Evolutionary conservation across 371 early-diverging fungal genomes (phyloP).

Genomic region (Mortierella sp.): DNA sequence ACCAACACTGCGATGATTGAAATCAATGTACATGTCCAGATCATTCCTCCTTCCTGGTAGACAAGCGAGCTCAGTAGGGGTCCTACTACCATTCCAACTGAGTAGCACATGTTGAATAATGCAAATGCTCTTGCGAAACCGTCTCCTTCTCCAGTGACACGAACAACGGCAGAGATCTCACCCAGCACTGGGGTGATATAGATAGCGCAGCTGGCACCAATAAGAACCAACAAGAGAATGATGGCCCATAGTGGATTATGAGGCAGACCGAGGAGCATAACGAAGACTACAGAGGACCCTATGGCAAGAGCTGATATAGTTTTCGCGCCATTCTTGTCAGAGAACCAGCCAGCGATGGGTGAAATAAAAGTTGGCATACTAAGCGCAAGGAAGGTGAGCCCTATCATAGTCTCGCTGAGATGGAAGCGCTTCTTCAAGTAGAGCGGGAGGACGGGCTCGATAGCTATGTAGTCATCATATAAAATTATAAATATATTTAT

Average conservation of each 20-base stretch:
- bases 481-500: background rate
- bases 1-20: conserved; percentile 17
- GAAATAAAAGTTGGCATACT: conserved; percentile 61
- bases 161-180: conserved; percentile 61
- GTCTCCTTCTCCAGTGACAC: conserved; percentile 55
- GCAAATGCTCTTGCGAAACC: conserved; percentile 62
- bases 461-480: conserved; percentile 6
- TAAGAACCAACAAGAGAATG: conserved; percentile 57
- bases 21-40: conserved; percentile 45
- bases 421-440: conserved; percentile 62
- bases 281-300: conserved; percentile 50
- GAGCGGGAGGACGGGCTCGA: conserved; percentile 67
- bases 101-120: conserved; percentile 64
- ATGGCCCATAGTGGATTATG: conserved; percentile 47
- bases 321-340: conserved; percentile 61
- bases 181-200: conserved; percentile 60
- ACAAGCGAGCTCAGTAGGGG: conserved; percentile 35
- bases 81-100: conserved; percentile 45
- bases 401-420: conserved; percentile 64
- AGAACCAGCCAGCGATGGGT: conserved; percentile 60
- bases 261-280: conserved; percentile 55
- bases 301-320: conserved; percentile 54
- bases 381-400: conserved; percentile 65
- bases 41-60: conserved; percentile 39
- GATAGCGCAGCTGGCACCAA: conserved; percentile 58